Evolutionary conservation across 2,329 filamentous ascomycete species (phyloP), one percentile per base, ranked within the genome.

Genomic region (Epichloe brachyelytri): DNA sequence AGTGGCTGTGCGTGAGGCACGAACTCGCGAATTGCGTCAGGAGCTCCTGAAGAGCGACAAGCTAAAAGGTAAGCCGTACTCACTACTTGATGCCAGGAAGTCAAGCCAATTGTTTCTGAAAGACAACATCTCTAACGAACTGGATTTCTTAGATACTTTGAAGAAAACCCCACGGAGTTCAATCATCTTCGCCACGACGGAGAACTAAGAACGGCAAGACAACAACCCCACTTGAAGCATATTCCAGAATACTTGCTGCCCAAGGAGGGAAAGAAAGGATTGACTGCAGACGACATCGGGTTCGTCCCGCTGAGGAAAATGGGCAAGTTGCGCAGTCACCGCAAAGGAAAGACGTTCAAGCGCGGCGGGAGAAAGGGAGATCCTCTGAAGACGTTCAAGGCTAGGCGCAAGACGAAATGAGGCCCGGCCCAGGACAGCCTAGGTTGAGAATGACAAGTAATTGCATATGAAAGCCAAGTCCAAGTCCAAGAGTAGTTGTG

Each of bases 41-140:
- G 93, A 97, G 66, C 75, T 98, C 12, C 75, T 96, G 60, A 94
- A 95, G 71, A 91, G 85, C 57, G 91, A 97, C 63, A 96, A 95
- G 69, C 73, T 98, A 50, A 90, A 93, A 79, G 89, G 63, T 69
- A 58, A 51, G 64, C 11, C 5, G 6, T 30, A 3, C 11, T 38
- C n/a, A 20, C 15, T 5, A 14, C 36, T 8, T 30, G n/a, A 15
- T 33, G 15, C 17, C 15, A 8, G 39, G 36, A n/a, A n/a, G 15
- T 38, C 5, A 8, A 8, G 5, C n/a, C 14, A 38, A 5, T 38
- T 38, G 5, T 38, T n/a, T n/a, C 7, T 38, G 2, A 33, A 43
- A 22, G 26, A 3, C 1, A 5, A 7, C 30, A 30, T 30, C 8
- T 10, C 22, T 46, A 20, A 51, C 39, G 8, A 19, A 30, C 30